Evolutionary conservation across 2,329 filamentous ascomycete genomes (phyloP), one percentile per base, ranked within the genome.

Genomic region (Penicillium sp.): DNA sequence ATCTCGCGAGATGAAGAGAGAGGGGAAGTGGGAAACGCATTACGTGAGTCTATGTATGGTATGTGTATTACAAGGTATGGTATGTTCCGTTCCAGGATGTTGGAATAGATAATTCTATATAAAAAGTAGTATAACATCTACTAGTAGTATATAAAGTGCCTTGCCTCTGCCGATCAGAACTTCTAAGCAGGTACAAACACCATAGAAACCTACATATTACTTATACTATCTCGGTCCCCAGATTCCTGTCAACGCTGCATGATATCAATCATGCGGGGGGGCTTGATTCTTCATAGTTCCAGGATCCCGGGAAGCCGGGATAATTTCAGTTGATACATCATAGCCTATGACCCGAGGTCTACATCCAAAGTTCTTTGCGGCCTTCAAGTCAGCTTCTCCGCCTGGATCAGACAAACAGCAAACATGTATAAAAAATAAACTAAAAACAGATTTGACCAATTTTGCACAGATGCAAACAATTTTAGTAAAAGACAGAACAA

Each of bases 1-100:
- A 63, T 61, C 47, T 50, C 47, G 47, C 47, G 47, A 50, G 48
- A 50, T 62, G 59, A 62, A 61, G 61, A 47, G 56, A 57, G 57
- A 51, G 56, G 55, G 57, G 57, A 59, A 58, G 55, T 53, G 54
- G 47, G 43, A 58, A 50, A 50, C 51, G 51, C 38, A 48, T 50
- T 50, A 58, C 56, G 51, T 54, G 51, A 54, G 43, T 40, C 10
- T 17, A 10, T 22, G 42, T 51, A 54, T 53, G 53, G 42, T 48
- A 54, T 45, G 17, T 16, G 53, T 55, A 55, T 51, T 55, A 51
- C 53, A 5, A 1, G 8, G 53, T 55, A 55, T 40, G 28, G 53
- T 55, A 55, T 50, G 37, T 42, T 41, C 35, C 47, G 47, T 50
- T 50, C 47, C 36, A 22, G 35, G 16, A 22, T 22, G 22, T 22